These are phyloP conservation scores for Pythium sp. DNA, from an alignment of 352 stramenopile genomes.

Conservation along the genomic window DNA sequence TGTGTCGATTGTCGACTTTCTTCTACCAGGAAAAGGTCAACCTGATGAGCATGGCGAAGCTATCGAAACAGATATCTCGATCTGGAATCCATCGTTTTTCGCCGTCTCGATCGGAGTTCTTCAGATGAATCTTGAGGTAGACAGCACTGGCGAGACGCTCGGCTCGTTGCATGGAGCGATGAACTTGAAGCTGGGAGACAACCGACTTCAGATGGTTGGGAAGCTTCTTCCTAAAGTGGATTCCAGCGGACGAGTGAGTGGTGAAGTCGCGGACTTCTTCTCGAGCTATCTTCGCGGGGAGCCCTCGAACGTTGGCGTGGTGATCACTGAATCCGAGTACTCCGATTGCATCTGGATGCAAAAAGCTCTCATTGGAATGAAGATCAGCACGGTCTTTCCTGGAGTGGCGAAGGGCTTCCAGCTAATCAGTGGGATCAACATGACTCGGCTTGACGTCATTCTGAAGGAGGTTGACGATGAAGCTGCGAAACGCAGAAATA, in stretches of 20 bases:
- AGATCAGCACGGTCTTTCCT: conserved; percentile 61
- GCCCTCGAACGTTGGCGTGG: conserved; percentile 51
- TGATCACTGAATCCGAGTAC: conserved; percentile 48
- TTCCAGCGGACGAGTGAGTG: conserved; percentile 40
- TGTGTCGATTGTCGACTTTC: conserved; percentile 62
- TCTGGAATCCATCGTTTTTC: conserved; percentile 74
- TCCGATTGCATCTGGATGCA: conserved; percentile 60
- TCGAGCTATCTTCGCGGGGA: conserved; percentile 60
- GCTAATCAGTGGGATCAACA: conserved; percentile 61
- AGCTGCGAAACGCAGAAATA: not conserved
- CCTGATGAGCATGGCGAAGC: conserved; percentile 37
- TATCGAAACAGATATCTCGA: conserved; percentile 56
- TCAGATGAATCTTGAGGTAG: conserved; percentile 47
- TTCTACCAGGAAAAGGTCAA: conserved; percentile 43
- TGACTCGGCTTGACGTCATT: conserved; percentile 70
- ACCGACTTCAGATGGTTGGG: conserved; percentile 45
- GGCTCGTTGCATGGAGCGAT: conserved; percentile 51
- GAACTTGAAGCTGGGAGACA: conserved; percentile 50
- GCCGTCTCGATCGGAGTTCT: conserved; percentile 60
- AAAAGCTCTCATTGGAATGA: conserved; percentile 53
- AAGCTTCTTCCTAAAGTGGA: conserved; percentile 47
- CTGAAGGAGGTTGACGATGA: conserved; percentile 29
- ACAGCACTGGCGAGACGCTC: conserved; percentile 35
- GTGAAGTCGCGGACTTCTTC: conserved; percentile 56
- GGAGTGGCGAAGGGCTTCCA: conserved; percentile 55